Percentiles rank a stretch among this genome's conserved stretches.
Conservation (phyloP, 2,329 filamentous ascomycete genomes). For the Aspergillus fumigatiaffinis region DNA sequence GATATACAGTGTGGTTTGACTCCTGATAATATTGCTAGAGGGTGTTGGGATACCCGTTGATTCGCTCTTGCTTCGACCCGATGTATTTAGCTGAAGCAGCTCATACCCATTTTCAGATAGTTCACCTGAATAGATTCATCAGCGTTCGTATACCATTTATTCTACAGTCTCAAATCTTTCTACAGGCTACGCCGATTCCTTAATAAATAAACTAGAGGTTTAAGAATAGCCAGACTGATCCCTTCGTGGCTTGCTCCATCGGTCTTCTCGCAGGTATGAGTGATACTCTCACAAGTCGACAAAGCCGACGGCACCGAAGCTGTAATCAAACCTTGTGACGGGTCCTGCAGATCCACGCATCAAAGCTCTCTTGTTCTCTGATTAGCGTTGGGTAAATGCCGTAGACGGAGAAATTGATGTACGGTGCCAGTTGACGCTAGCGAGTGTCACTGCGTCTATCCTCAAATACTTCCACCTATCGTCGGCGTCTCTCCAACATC, state of each 20-base stretch:
- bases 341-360: background rate
- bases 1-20: background rate
- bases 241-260: too few species aligned
- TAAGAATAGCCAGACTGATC: too few species aligned
- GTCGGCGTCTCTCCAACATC: constrained; percentile 1
- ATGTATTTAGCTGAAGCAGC: background rate
- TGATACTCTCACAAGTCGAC: too few species aligned
- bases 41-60: background rate
- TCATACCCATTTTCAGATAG: background rate
- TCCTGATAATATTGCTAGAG: background rate
- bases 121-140: background rate
- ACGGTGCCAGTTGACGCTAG: background rate
- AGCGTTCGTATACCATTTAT: background rate
- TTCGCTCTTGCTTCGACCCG: background rate
- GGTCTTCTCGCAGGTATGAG: too few species aligned
- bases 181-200: background rate
- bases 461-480: constrained; percentile 16
- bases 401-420: constrained; percentile 8
- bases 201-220: background rate
- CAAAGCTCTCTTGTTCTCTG: background rate
- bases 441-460: constrained; percentile 1
- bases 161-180: background rate
- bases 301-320: too few species aligned
- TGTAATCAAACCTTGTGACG: too few species aligned
- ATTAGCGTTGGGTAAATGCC: background rate